Evolutionary conservation across 1,284 basidiomycete species (phyloP), one percentile per base, ranked within the genome.

Genomic region (Ustilago lituana): DNA sequence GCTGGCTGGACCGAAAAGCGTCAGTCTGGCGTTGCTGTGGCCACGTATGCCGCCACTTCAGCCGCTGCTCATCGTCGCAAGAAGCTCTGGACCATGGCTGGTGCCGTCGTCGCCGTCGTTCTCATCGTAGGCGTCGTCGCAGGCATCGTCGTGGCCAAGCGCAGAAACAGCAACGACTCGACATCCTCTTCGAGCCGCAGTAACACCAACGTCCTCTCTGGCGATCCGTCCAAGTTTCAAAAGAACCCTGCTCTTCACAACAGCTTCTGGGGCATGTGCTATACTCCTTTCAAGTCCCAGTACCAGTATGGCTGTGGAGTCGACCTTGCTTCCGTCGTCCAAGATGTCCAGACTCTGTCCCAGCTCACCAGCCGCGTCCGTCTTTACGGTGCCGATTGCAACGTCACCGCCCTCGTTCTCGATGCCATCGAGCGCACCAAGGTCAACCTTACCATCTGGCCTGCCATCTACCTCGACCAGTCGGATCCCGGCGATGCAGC

Each of bases 331-430:
- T 61, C 57, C 2, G 58, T 66, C 15, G 46, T 61, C 32, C 26
- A 66, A 19, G 63, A 66, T 22, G 57, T 66, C 1, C 63, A 66
- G 37, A 51, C 49, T 1, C 48, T 66, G 19, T 66, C 63, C 6
- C 63, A 66, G 40, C 53, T 66, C 45, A 66, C 63, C 31, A 47
- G 38, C 19, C 52, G 57, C 19, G 63, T 66, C 1, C 49, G 63
- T 37, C 63, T 61, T 15, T 66, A 66, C 32, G 63, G 57, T 26
- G 47, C 63, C n/a, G 67, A 70, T 49, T 70, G 67, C 67, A 66
- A 66, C 52, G 52, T 60, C 39, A 66, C 67, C 23, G 56, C 62
- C 2, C 48, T 65, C 19, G 26, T 65, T 27, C 63, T 70, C 36
- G 60, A 70, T 22, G 67, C 63, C 17, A 64, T 70, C 26, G 37